phyloP scores from a whole-genome alignment of 805 yeast genomes.

The Kodamaea laetipori region DNA sequence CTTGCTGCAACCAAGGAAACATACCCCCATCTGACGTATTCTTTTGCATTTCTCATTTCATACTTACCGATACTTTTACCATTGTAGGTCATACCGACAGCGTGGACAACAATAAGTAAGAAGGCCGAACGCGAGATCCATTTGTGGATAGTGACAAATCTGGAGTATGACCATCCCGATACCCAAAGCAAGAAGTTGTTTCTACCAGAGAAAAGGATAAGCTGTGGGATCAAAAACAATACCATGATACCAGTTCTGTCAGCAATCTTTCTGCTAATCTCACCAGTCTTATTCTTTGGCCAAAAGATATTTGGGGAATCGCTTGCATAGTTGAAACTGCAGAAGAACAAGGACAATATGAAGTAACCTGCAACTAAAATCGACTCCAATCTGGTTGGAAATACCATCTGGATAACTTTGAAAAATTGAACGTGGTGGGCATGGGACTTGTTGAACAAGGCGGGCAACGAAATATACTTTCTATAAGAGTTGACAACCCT shows the following conservation, averaged over 20 bases:
- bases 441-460: conserved; percentile 32
- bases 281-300: conserved; percentile 23
- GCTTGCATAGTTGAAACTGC: conserved; percentile 28
- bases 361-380: conserved; percentile 44
- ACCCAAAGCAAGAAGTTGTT: conserved; percentile 24
- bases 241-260: conserved; percentile 57
- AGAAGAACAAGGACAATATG: conserved; percentile 32
- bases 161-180: conserved; percentile 43
- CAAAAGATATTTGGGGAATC: conserved; percentile 28
- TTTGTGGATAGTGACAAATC: conserved; percentile 66
- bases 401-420: conserved; percentile 22
- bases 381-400: conserved; percentile 57
- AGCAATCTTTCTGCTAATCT: conserved; percentile 47
- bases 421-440: conserved; percentile 17
- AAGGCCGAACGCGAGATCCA: conserved; percentile 60
- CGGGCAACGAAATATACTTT: conserved; percentile 35
- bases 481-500: conserved; percentile 23
- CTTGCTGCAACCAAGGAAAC: conserved; percentile 38
- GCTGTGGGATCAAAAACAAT: conserved; percentile 55
- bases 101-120: conserved; percentile 56
- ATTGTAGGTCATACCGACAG: conserved; percentile 27
- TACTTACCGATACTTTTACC: conserved; percentile 41
- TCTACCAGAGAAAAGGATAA: conserved; percentile 62
- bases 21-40: conserved; percentile 37
- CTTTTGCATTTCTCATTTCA: conserved; percentile 29